Base-by-base conservation (phyloP, 768 basidiomycete species). In the Calocera viscosa region DNA sequence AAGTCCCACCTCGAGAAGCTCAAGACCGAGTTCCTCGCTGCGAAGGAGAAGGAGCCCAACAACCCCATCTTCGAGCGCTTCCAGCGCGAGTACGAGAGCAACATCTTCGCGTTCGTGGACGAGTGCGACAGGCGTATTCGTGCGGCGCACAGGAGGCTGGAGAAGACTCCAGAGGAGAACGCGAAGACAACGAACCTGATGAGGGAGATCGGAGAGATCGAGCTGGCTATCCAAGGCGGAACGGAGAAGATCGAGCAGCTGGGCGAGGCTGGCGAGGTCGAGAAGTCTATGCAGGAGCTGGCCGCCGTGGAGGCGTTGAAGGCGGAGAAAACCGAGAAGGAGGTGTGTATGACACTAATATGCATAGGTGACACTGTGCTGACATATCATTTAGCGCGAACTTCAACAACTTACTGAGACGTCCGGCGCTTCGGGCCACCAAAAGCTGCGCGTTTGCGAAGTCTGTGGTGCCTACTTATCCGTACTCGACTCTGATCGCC, bases 81-180 rank as follows among this genome's bases (percentile, higher is more conserved):
- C 79, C 91, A 94, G 79, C 87, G 88, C 80, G 95, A 97, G 80
- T 96, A 97, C 71, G 93, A 97, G 78, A 82, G 89, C 53, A 94
- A 94, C 76, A 93, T 99, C 63, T 93, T 94, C 73, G 83, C 87
- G 1, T 97, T 98, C 75, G 93, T 99, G 69, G 96, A 97, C 73
- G 96, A 99, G 76, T 97, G 95, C 78, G 96, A 99, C 82, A 81
- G 96, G 73, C 83, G 95, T 74, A 98, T 99, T 78, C 82, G 92
- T 40, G 86, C 90, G 40, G 92, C 94, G 49, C 96, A 99, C 76
- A 83, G 93, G 72, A 83, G 96, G 74, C 78, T 99, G 74, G 96
- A 99, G 81, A 99, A 99, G 82, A 99, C 96, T 3, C 96, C 96
- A 35, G 96, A 98, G 79, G 96, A 99, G 81, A 99, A 99, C 76